phyloP scores from a whole-genome alignment of 441 rosid genomes.

The Arabidopsis hybrid region DNA sequence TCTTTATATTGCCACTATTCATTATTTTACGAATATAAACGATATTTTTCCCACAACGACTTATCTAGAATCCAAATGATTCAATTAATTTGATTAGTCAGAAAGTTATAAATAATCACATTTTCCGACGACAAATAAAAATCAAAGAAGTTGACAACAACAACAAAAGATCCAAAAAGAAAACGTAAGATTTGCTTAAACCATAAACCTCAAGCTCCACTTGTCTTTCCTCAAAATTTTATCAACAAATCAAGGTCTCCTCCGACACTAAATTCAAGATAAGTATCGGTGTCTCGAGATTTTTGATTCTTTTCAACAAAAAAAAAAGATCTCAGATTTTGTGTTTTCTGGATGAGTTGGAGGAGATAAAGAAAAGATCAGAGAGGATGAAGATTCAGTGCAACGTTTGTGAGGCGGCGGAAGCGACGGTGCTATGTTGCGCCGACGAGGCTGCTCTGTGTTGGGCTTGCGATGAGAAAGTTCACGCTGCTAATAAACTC shows the following conservation, averaged over 20 bases:
- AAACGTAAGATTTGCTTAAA: constrained; percentile 42
- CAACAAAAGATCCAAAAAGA: neutral
- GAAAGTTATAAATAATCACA: constrained; percentile 18
- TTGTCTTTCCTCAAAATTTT: neutral
- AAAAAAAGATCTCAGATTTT: neutral
- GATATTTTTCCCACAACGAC: constrained; percentile 24
- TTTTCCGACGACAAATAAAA: neutral
- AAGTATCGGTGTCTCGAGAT: constrained; percentile 2
- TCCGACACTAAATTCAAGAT: neutral
- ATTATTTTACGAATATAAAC: constrained; percentile 21
- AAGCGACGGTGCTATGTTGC: constrained; percentile 92
- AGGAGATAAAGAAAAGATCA: constrained; percentile 6
- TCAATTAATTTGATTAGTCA: neutral
- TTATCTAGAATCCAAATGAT: constrained; percentile 23
- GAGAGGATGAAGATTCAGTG: constrained; percentile 90
- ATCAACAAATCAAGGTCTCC: constrained; percentile 12
- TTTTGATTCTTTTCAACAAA: neutral
- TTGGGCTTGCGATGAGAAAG: constrained; percentile 80
- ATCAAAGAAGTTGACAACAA: neutral
- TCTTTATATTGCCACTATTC: constrained; percentile 20
- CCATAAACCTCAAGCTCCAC: constrained; percentile 48
- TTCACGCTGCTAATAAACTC: constrained; percentile 95
- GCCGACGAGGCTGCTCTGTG: constrained; percentile 98
- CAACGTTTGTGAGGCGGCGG: constrained; percentile 91
- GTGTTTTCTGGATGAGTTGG: constrained; percentile 18